Evolutionary conservation across 768 basidiomycete species (phyloP).

Genomic region (Phaeotremella fagi): DNA sequence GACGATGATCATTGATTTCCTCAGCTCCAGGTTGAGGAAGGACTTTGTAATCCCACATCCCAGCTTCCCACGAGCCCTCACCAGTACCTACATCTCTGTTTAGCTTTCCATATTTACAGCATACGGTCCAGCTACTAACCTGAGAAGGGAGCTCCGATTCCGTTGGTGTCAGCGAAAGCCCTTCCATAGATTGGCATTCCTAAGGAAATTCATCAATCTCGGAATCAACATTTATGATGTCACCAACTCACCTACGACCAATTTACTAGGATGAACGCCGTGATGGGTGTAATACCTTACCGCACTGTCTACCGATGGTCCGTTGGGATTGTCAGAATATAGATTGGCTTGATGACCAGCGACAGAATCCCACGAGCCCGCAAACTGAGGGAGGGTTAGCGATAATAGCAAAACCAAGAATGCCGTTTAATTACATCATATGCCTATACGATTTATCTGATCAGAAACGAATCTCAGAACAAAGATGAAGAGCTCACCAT

Average conservation of each 20-base stretch:
- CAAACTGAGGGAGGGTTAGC: conserved; percentile 54
- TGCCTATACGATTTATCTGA: conserved; percentile 20
- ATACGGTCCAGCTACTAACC: conserved; percentile 50
- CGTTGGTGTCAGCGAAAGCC: conserved; percentile 77
- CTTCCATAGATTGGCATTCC: conserved; percentile 90
- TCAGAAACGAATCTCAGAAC: not conserved
- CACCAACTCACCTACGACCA: conserved; percentile 62
- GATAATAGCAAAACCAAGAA: too few species aligned
- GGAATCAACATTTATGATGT: too few species aligned
- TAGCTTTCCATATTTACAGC: not conserved
- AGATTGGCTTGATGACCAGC: conserved; percentile 78
- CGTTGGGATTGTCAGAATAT: conserved; percentile 58
- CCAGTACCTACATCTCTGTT: conserved; percentile 54
- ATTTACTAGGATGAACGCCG: conserved; percentile 71
- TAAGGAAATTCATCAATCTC: conserved; percentile 4
- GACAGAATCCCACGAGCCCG: conserved; percentile 67
- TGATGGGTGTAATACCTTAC: conserved; percentile 65
- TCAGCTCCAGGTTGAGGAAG: conserved; percentile 72
- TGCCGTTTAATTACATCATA: conserved; percentile 49
- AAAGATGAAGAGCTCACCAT: conserved; percentile 59
- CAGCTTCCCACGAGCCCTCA: conserved; percentile 78
- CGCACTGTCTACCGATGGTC: conserved; percentile 60
- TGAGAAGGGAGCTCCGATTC: conserved; percentile 71
- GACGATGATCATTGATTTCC: conserved; percentile 61
- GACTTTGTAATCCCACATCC: conserved; percentile 80